These are phyloP conservation scores for Xerocomellus amylosporus DNA, from an alignment of 768 basidiomycete species.

Conservation along the genomic window DNA sequence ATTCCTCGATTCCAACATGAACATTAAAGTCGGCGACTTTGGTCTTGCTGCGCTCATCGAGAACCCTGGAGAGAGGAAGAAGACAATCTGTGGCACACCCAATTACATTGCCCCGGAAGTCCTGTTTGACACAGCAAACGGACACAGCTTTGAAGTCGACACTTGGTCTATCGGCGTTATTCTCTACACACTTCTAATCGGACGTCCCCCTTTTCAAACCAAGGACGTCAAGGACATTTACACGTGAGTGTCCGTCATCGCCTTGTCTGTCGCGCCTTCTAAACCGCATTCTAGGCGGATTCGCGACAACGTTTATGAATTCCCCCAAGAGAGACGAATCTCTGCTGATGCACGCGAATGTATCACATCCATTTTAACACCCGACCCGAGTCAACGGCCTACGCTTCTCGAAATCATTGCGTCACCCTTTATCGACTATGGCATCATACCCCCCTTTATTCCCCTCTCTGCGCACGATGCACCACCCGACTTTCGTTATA, in stretches of 20 bases:
- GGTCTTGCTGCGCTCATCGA: conserved; percentile 96
- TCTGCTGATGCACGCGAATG: conserved; percentile 73
- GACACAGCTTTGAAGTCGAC: conserved; percentile 98
- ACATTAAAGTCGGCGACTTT: conserved; percentile 96
- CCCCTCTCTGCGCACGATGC: conserved; percentile 74
- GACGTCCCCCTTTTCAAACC: conserved; percentile 97
- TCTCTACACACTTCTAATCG: conserved; percentile 89
- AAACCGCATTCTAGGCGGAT: conserved; percentile 61
- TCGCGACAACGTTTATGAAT: conserved; percentile 89
- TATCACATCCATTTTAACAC: conserved; percentile 81
- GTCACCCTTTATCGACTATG: conserved; percentile 79
- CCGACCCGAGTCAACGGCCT: conserved; percentile 78
- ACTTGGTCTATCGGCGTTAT: conserved; percentile 98
- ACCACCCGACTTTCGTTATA: conserved; percentile 71
- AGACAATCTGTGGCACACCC: conserved; percentile 98
- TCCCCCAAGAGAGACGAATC: conserved; percentile 73
- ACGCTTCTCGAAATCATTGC: conserved; percentile 81
- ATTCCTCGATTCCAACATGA: conserved; percentile 89
- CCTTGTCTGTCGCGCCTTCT: background rate
- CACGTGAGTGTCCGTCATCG: conserved; percentile 50
- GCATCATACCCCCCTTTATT: conserved; percentile 78
- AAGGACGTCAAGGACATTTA: conserved; percentile 97
- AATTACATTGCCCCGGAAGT: conserved; percentile 99
- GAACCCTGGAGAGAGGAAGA: conserved; percentile 94
- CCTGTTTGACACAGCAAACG: conserved; percentile 90